Evolutionary conservation across 306 rosid genomes (phyloP).

Genomic region (Dryas alaskensis): DNA sequence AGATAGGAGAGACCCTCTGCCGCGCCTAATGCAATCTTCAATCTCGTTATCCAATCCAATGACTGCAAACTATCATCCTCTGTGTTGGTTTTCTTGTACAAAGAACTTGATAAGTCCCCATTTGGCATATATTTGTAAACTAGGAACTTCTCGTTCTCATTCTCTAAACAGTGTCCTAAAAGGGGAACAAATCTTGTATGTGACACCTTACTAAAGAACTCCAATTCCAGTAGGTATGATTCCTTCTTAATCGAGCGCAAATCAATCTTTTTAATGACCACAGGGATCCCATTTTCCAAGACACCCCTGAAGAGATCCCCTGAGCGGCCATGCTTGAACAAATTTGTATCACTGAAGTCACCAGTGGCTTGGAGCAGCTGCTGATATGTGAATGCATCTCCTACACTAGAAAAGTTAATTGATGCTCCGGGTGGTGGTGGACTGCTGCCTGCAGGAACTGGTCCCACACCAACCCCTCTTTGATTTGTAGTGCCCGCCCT

Average conservation of each 20-base stretch:
- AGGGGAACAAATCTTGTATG: conserved; percentile 78
- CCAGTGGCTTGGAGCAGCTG: conserved; percentile 75
- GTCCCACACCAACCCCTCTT: conserved; percentile 54
- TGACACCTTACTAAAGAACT: conserved; percentile 69
- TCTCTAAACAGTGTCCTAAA: conserved; percentile 81
- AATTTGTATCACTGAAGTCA: conserved; percentile 59
- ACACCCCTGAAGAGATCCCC: conserved; percentile 82
- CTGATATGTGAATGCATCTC: conserved; percentile 69
- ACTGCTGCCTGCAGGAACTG: conserved; percentile 46
- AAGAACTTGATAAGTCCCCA: conserved; percentile 75
- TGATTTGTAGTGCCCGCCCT: conserved; percentile 38
- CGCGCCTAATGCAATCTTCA: conserved; percentile 87
- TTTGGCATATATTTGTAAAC: conserved; percentile 79
- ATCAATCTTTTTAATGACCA: conserved; percentile 69
- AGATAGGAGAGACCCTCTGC: conserved; percentile 85
- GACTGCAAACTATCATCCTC: conserved; percentile 72
- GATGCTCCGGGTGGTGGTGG: conserved; percentile 49
- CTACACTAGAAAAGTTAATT: conserved; percentile 50
- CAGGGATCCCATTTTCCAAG: conserved; percentile 66
- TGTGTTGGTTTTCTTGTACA: conserved; percentile 49
- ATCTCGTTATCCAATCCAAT: conserved; percentile 96
- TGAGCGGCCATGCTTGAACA: conserved; percentile 74
- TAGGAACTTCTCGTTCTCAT: conserved; percentile 76
- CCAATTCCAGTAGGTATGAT: conserved; percentile 59
- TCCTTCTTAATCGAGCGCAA: conserved; percentile 47